Evolutionary conservation across 768 basidiomycete genomes (phyloP).

Genomic region (Boletus subparvulus): DNA sequence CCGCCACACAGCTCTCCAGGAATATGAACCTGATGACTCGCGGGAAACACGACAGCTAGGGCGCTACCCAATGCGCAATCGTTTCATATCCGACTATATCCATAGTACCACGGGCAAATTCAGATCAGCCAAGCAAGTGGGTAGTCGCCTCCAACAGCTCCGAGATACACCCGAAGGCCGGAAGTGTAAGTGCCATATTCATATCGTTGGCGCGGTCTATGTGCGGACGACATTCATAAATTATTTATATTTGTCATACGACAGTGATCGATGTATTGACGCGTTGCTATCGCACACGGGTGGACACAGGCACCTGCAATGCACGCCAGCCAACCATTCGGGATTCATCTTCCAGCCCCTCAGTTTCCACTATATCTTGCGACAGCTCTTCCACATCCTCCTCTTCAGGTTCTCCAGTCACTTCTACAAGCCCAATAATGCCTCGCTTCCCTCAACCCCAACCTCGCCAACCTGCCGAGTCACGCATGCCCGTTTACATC

Average conservation of each 20-base stretch:
- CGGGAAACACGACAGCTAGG: slow-evolving; percentile 71
- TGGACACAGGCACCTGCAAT: slow-evolving; percentile 20
- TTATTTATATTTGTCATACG: slow-evolving; percentile 33
- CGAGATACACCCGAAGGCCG: slow-evolving; percentile 73
- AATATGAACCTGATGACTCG: slow-evolving; percentile 72
- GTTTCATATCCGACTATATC: slow-evolving; percentile 80
- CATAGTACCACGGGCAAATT: slow-evolving; percentile 64
- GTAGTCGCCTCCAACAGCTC: slow-evolving; percentile 76
- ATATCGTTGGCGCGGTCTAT: slow-evolving; percentile 22
- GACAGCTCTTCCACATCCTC: slow-evolving; percentile 21
- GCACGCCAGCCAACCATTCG: slow-evolving; percentile 18
- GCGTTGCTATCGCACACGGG: slow-evolving; percentile 33
- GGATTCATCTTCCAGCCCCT: slow-evolving; percentile 15
- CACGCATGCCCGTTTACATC: slow-evolving; percentile 34
- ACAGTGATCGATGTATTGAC: slow-evolving; percentile 36
- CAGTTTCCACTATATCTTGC: slow-evolving; percentile 30
- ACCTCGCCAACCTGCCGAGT: slow-evolving; percentile 21
- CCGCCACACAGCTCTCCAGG: slow-evolving; percentile 52
- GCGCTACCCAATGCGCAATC: slow-evolving; percentile 75
- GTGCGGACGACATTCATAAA: slow-evolving; percentile 28
- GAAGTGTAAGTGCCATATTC: slow-evolving; percentile 49
- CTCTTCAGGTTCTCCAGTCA: slow-evolving; percentile 16
- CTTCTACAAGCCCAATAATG: slow-evolving; percentile 20
- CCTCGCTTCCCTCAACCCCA: slow-evolving; percentile 21
- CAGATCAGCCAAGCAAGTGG: slow-evolving; percentile 77